A percentile compares a stretch with the other conserved stretches of the same genome.
Evolutionary conservation across 2,329 filamentous ascomycete species (phyloP).

Genomic region (Fusarium vanettenii): DNA sequence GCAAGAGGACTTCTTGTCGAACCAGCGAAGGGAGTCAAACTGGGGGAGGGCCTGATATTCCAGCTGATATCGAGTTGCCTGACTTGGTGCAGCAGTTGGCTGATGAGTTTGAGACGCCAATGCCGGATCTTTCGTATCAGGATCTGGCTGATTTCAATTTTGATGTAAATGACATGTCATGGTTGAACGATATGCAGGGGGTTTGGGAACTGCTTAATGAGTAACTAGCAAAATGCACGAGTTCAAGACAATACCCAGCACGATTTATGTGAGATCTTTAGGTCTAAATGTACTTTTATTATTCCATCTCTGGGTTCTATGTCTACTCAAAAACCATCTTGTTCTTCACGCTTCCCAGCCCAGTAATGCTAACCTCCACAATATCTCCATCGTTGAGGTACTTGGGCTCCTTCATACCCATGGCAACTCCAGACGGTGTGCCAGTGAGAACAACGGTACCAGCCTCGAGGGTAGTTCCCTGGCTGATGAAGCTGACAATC

Average conservation of each 20-base stretch:
- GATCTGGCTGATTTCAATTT: slow-evolving; percentile 45
- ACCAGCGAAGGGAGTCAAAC: not conserved
- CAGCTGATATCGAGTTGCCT: slow-evolving; percentile 5
- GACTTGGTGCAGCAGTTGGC: slow-evolving; percentile 30
- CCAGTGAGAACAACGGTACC: slow-evolving; percentile 64
- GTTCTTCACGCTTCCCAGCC: slow-evolving; percentile 49
- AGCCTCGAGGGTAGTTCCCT: slow-evolving; percentile 61
- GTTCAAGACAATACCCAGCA: not conserved
- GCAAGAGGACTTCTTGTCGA: not conserved
- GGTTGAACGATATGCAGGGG: slow-evolving; percentile 49
- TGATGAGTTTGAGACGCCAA: slow-evolving; percentile 37
- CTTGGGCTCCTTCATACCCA: slow-evolving; percentile 57
- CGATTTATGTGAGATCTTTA: not conserved
- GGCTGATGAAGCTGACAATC: slow-evolving; percentile 59
- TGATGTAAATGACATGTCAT: slow-evolving; percentile 48
- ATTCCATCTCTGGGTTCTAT: not conserved
- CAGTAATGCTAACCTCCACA: slow-evolving; percentile 56
- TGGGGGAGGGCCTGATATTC: not conserved
- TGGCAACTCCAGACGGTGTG: slow-evolving; percentile 60
- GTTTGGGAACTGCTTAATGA: slow-evolving; percentile 47
- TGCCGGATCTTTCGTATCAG: slow-evolving; percentile 35
- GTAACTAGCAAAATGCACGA: not conserved
- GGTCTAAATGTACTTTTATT: slow-evolving; percentile 2
- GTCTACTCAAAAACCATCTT: slow-evolving; percentile 51
- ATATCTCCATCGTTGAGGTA: slow-evolving; percentile 57